Base-by-base conservation (phyloP, 1,139 yeast genomes). In the Yamadazyma jaroonii region DNA sequence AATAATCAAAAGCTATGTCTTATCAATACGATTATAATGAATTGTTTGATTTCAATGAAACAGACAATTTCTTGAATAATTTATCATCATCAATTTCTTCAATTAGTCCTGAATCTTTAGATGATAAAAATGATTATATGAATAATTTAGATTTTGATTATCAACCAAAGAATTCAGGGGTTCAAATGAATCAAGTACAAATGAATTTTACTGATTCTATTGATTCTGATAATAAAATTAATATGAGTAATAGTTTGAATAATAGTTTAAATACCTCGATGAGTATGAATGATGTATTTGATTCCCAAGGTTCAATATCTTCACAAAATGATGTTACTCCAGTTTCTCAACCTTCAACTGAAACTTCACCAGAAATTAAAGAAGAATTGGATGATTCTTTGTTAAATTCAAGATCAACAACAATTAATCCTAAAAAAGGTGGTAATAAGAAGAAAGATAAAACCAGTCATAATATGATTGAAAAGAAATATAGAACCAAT, bases 401-500 rank as follows among this genome's bases (percentile, higher is more conserved):
- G 7, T 11, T 14, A 15, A 25, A 25, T n/a, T 9, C 29, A 25
- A 31, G 22, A 12, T 6, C 9, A 15, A n/a, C 36, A 1, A 12
- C 36, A 3, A 35, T 23, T 13, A 32, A 35, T 12, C 25, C 34
- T 17, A 42, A 32, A 14, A 44, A 29, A 10, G 25, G 64, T 6
- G 45, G 59, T n/a, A n/a, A n/a, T n/a, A 70, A 69, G 39, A 58
- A 54, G 36, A 75, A 77, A 59, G 81, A 80, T 47, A 76, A 79
- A 53, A 72, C 82, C 9, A 79, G 88, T n/a, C 92, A 84, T 59
- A 84, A 84, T 52, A 75, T 84, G 76, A 83, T 84, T 51, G 94
- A 84, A 54, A 83, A 84, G 59, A 79, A 84, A 53, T 84, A 84
- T 59, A 67, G 94, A 50, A 82, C 88, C 24, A 48, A 48, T 27